These are phyloP conservation scores for Saitozyma podzolica DNA, from an alignment of 768 basidiomycete genomes.

Conservation along the genomic window DNA sequence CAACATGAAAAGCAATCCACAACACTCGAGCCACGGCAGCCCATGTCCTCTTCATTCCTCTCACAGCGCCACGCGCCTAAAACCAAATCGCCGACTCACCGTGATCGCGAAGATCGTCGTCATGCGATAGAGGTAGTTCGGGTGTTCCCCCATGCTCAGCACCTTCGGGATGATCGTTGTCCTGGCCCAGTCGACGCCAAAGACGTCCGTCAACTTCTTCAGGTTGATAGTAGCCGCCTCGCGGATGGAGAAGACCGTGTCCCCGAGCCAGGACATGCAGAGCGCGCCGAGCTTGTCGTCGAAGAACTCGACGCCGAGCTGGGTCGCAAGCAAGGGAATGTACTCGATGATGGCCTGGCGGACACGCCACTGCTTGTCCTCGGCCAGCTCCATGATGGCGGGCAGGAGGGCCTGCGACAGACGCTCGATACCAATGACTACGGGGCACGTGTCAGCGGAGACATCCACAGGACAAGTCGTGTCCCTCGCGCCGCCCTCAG, in stretches of 20 bases:
- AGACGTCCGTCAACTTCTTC: constrained; percentile 95
- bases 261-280: constrained; percentile 99
- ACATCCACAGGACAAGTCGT: no score
- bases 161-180: constrained; percentile 93
- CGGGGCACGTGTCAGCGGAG: constrained; percentile 15
- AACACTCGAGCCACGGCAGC: no score
- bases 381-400: constrained; percentile 94
- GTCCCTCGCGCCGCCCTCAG: no score
- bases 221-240: constrained; percentile 97
- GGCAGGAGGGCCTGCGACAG: constrained; percentile 92
- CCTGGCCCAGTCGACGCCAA: constrained; percentile 97
- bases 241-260: constrained; percentile 96
- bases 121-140: constrained; percentile 96
- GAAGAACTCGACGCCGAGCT: constrained; percentile 93
- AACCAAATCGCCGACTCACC: constrained; percentile 57
- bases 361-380: constrained; percentile 99
- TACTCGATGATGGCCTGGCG: constrained; percentile 99
- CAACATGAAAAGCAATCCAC: no score
- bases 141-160: constrained; percentile 92
- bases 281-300: constrained; percentile 94
- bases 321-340: constrained; percentile 95
- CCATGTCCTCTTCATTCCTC: no score
- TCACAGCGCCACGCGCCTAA: no score
- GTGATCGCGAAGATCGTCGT: constrained; percentile 98
- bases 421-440: constrained; percentile 97